Conservation (phyloP, 2,329 filamentous ascomycete genomes). For the Ceratocystis albifundus region DNA sequence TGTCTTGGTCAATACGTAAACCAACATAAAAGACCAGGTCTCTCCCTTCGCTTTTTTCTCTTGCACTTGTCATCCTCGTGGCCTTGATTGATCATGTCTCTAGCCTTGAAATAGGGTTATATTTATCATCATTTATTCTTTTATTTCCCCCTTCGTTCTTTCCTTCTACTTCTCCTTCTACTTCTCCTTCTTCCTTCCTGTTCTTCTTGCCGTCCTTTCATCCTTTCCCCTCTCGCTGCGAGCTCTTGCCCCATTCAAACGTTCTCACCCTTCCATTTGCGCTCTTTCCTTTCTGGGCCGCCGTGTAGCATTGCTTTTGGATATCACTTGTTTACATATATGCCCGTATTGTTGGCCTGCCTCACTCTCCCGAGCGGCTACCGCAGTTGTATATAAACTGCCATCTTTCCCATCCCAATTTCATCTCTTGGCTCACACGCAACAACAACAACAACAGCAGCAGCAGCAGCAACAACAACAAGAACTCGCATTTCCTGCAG, state of each 20-base stretch:
- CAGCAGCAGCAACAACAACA: too few relatives aligned
- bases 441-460: too few relatives aligned
- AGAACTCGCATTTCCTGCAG: neutral
- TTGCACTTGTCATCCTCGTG: slow-evolving; percentile 8
- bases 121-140: slow-evolving; percentile 9
- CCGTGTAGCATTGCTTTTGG: neutral
- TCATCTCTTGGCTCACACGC: neutral
- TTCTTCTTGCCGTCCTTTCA: neutral
- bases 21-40: slow-evolving; percentile 13
- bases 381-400: slow-evolving; percentile 4
- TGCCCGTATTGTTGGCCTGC: neutral
- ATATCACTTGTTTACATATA: neutral
- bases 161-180: neutral
- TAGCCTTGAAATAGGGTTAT: slow-evolving; percentile 9
- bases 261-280: neutral
- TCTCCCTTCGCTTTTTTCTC: neutral
- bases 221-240: neutral
- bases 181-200: neutral
- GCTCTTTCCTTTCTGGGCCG: slow-evolving; percentile 1
- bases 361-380: neutral
- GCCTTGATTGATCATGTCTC: slow-evolving; percentile 10
- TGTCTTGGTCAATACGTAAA: neutral
- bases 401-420: neutral
- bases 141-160: slow-evolving; percentile 3
- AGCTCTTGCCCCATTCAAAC: neutral